These are phyloP conservation scores for Candida saitoana DNA, from an alignment of 805 yeast genomes.

Conservation along the genomic window DNA sequence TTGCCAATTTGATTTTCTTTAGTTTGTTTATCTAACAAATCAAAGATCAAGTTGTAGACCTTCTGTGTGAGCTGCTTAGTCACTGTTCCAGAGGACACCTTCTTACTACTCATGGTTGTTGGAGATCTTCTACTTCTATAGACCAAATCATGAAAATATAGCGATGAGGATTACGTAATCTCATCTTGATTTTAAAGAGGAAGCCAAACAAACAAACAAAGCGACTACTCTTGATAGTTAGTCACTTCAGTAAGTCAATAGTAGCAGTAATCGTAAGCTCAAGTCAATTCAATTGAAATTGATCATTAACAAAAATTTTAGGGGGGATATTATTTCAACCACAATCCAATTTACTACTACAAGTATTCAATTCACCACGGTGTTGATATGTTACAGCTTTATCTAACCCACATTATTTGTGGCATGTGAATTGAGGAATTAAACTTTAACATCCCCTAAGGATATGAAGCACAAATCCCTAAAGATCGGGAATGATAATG, in stretches of 20 bases:
- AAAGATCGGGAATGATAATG: neutral
- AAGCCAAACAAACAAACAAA: too few relatives aligned
- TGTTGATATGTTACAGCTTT: neutral
- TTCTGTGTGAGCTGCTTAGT: constrained; percentile 46
- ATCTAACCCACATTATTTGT: neutral
- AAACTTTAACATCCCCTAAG: neutral
- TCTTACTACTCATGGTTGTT: too few relatives aligned
- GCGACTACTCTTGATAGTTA: too few relatives aligned
- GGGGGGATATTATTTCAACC: too few relatives aligned
- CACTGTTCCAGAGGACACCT: constrained; percentile 4
- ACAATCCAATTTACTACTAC: neutral
- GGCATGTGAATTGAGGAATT: neutral
- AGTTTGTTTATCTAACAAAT: constrained; percentile 58
- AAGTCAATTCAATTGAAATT: too few relatives aligned
- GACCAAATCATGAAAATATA: too few relatives aligned
- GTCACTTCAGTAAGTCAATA: too few relatives aligned
- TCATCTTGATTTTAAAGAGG: too few relatives aligned
- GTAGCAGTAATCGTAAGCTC: too few relatives aligned
- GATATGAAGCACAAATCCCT: neutral
- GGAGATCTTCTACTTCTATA: too few relatives aligned
- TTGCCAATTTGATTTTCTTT: constrained; percentile 31
- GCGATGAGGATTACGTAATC: constrained; percentile 2
- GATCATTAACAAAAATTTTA: too few relatives aligned
- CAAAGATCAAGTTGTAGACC: constrained; percentile 51
- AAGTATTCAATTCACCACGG: neutral